Conservation (phyloP, 1,284 basidiomycete species). For the Agaricales sp. region DNA sequence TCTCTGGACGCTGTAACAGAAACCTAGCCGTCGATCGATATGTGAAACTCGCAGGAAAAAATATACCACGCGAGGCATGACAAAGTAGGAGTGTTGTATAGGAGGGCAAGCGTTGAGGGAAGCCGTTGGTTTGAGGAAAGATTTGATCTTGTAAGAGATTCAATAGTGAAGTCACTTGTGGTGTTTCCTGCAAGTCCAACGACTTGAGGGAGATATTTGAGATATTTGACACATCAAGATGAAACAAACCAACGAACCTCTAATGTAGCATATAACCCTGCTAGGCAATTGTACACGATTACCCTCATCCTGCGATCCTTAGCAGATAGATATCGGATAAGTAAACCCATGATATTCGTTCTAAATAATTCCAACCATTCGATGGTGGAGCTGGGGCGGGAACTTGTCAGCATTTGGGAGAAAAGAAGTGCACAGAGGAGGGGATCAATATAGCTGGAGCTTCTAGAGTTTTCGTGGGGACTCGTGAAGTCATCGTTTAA, state of each 20-base stretch:
- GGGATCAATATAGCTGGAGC: constrained; percentile 65
- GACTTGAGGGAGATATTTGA: constrained; percentile 23
- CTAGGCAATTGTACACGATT: constrained; percentile 43
- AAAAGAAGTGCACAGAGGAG: constrained; percentile 67
- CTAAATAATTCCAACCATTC: constrained; percentile 83
- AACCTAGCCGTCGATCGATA: constrained; percentile 77
- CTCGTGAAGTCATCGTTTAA: constrained; percentile 25
- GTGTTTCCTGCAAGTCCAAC: constrained; percentile 72
- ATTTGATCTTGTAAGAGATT: constrained; percentile 54
- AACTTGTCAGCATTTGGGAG: constrained; percentile 49
- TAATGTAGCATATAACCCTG: constrained; percentile 40
- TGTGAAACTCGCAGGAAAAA: constrained; percentile 71
- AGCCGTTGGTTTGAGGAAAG: constrained; percentile 19
- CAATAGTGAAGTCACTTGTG: constrained; percentile 71
- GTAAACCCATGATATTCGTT: constrained; percentile 69
- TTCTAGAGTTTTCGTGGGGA: constrained; percentile 18
- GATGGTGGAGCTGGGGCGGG: constrained; percentile 47
- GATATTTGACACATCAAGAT: constrained; percentile 5
- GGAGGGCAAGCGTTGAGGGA: constrained; percentile 50
- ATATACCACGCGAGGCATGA: constrained; percentile 70
- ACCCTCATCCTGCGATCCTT: constrained; percentile 51
- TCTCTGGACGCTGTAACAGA: constrained; percentile 70
- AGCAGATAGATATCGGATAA: constrained; percentile 68
- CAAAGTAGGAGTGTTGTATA: constrained; percentile 75
- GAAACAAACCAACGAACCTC: constrained; percentile 30